Percentiles rank a stretch among this genome's conserved stretches.
These are phyloP conservation scores for Pythium sukuiense DNA, from an alignment of 352 stramenopile species.

Conservation along the genomic window DNA sequence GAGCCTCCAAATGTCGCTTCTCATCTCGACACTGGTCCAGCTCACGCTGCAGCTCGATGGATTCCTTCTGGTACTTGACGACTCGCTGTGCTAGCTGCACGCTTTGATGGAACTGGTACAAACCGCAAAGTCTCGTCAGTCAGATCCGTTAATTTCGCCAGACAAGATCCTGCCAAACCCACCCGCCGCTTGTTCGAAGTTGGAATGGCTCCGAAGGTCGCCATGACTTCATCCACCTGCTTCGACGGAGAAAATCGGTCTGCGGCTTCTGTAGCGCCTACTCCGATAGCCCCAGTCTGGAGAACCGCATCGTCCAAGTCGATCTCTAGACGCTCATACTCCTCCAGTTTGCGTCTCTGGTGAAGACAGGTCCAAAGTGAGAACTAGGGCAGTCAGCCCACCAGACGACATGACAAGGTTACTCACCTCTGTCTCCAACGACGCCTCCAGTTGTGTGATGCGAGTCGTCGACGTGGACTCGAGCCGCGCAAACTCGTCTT, in stretches of 20 bases:
- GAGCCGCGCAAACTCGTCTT: conserved; percentile 70
- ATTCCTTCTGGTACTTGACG: conserved; percentile 62
- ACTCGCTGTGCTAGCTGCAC: conserved; percentile 66
- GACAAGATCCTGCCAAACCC: conserved; percentile 11
- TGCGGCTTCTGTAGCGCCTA: conserved; percentile 1
- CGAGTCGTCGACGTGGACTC: conserved; percentile 62
- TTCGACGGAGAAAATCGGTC: conserved; percentile 6
- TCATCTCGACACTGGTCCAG: conserved; percentile 36
- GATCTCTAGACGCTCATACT: conserved; percentile 76
- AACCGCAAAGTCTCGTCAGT: neutral
- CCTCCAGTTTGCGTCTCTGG: conserved; percentile 56
- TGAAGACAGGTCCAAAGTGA: neutral
- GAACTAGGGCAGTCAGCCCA: neutral
- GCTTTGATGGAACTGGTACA: conserved; percentile 69
- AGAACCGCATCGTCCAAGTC: conserved; percentile 69
- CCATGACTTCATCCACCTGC: conserved; percentile 44
- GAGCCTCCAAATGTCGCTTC: conserved; percentile 28
- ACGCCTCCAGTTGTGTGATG: conserved; percentile 56
- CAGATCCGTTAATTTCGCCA: no score
- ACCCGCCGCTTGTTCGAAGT: conserved; percentile 67
- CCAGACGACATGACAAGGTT: neutral
- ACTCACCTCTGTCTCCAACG: conserved; percentile 54
- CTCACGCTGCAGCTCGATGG: conserved; percentile 41
- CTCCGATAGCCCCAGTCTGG: conserved; percentile 50
- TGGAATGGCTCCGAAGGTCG: conserved; percentile 66